A percentile compares a stretch with the other conserved stretches of the same genome.
phyloP scores from a whole-genome alignment of 257 asterid genomes.

The Solanum peruvianum region DNA sequence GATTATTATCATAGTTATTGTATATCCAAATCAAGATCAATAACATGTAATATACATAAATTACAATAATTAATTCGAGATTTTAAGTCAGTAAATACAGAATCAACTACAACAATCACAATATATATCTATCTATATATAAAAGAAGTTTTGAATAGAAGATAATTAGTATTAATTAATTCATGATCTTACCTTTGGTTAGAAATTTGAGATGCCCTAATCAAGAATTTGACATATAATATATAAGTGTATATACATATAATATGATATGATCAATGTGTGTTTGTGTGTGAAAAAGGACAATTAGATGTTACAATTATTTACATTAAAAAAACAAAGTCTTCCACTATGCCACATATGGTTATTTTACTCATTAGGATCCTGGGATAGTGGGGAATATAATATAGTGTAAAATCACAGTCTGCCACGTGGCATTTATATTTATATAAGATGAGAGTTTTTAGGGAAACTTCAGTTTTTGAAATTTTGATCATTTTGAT shows the following conservation, averaged over 20 bases:
- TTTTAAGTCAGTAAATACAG: background rate
- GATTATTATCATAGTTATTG: background rate
- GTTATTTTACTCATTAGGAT: background rate
- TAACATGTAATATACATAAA: background rate
- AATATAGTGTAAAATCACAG: background rate
- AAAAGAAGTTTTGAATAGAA: background rate
- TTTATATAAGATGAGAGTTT: background rate
- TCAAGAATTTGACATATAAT: constrained; percentile 9
- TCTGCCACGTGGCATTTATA: background rate
- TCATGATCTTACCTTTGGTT: background rate
- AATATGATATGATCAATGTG: background rate
- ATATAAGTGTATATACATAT: background rate
- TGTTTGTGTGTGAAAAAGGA: background rate
- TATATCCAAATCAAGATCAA: background rate
- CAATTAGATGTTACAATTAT: background rate
- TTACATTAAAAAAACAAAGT: background rate
- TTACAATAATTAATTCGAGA: background rate
- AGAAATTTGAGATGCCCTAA: background rate
- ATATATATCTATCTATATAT: too few relatives aligned
- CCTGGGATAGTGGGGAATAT: background rate
- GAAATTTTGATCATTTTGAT: too few relatives aligned
- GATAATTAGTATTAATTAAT: background rate
- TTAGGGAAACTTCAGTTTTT: background rate
- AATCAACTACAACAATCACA: background rate
- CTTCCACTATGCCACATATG: background rate